Base-by-base conservation (phyloP, 208 protist genomes). In the Leishmania arabica region DNA sequence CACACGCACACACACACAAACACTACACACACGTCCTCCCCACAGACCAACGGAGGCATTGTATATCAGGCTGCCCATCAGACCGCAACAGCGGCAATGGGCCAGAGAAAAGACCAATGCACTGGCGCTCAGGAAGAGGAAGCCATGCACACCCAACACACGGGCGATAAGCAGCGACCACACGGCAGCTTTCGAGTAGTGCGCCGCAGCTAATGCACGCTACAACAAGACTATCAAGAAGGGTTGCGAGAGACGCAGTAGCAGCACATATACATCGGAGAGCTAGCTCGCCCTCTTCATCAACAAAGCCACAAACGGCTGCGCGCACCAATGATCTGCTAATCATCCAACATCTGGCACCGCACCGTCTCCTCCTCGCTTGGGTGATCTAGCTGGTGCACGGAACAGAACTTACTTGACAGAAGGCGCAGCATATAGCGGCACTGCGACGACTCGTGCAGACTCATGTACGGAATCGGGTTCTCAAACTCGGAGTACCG, bases 401-500 rank as follows among this genome's bases (percentile, higher is more conserved):
- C 42, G 54, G 82, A 90, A 21, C 84, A 89, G 3, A 81, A 65
- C 42, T 54, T 51, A 4, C 47, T 65, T 8, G 54, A 80, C 73
- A 75, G 49, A 24, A 92, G 15, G 66, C 79, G 81, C 56, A 87
- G 31, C 31, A 92, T 71, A 65, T 94, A 95, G 19, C 74, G 68
- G 75, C 92, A 95, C 53, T 81, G 82, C n/a, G 82, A 62, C 7
- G 82, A 40, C 72, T 85, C 82, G 24, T 81, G 49, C 9, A 85
- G n/a, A 21, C 53, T 82, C 53, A 85, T 51, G 72, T 75, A 82
- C 45, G 82, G 82, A 1, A 85, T 62, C 9, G 77, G 82, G 31
- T 85, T 85, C 34, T 82, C 54, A 27, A 85, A 58, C 37, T 85
- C 62, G 19, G 82, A 75, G 62, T 78, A 79, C 27, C 76, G 82